Base-by-base conservation (phyloP, 495 filamentous ascomycete genomes). In the Penicillium riverlandense region DNA sequence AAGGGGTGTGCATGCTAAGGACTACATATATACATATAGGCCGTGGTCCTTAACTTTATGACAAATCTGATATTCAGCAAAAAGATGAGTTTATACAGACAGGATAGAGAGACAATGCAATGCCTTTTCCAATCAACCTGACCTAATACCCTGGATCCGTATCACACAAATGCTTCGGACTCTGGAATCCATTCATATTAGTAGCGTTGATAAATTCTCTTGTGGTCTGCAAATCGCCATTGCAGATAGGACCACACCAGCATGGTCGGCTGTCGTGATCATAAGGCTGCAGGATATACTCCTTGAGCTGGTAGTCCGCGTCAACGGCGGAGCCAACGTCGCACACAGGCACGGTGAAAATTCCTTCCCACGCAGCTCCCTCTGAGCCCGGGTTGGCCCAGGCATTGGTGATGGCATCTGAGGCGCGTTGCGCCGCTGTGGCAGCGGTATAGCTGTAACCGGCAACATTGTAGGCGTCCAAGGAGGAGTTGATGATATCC, bases 311-410 rank as follows among this genome's bases (percentile, higher is more conserved):
- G 22, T 48, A 50, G 13, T 51, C 31, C 11, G 43, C 8, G 9
- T 38, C 16, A 15, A 58, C 39, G 2, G 57, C 52, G 14, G 9
- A 22, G 27, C 48, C 35, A 11, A 63, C 54, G 45, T 63, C 52
- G 29, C 59, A 63, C 27, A 56, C 54, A 2, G 59, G 57, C 29
- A 62, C 43, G 8, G 54, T 62, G 37, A 63, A 58, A 6, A 54
- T 58, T 31, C 59, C 57, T 43, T 62, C 57, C 57, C 49, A 58
- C 41, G 47, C 41, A 11, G 57, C 43, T 11, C 59, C 59, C 15
- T 16, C 15, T 4, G 1, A 4, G 15, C 15, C 15, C 4, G 15
- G 15, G 15, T 16, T 16, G 1, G 15, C 15, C 15, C 15, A 16
- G 15, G 15, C 15, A 15, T 32, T 44, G 15, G 39, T 11, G 16